These are phyloP conservation scores for Persicaria tinctoria DNA, from an alignment of 148 eudicot species.

Conservation along the genomic window DNA sequence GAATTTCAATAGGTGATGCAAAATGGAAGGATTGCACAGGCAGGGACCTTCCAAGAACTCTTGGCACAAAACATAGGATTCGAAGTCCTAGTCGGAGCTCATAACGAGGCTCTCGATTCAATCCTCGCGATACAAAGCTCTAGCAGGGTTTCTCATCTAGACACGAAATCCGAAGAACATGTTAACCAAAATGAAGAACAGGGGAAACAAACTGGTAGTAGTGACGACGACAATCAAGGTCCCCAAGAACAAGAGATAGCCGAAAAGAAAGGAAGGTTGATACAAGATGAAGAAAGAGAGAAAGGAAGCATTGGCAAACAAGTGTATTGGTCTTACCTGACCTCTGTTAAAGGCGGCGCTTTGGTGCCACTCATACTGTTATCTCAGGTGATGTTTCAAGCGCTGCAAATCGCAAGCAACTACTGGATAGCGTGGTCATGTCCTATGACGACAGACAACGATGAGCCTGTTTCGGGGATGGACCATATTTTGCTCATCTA, in stretches of 20 bases:
- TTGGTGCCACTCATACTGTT: constrained; percentile 70
- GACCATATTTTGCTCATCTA: constrained; percentile 54
- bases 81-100: constrained; percentile 88
- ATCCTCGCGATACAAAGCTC: constrained; percentile 58
- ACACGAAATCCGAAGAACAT: constrained; percentile 25
- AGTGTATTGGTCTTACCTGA: constrained; percentile 80
- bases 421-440: constrained; percentile 99
- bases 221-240: not conserved
- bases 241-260: constrained; percentile 33
- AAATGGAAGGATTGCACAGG: constrained; percentile 81
- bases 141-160: constrained; percentile 28
- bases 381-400: constrained; percentile 76
- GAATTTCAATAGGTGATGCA: constrained; percentile 68
- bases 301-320: constrained; percentile 95
- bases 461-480: constrained; percentile 42
- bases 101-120: constrained; percentile 83
- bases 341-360: constrained; percentile 61
- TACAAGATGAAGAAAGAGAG: constrained; percentile 91
- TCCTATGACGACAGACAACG: constrained; percentile 49
- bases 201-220: not conserved
- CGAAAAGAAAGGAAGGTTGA: constrained; percentile 55
- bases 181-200: constrained; percentile 19
- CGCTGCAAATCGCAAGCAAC: constrained; percentile 77
- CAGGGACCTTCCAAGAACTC: constrained; percentile 79
- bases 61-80: constrained; percentile 79